Evolutionary conservation across 2,329 filamentous ascomycete species (phyloP).

Genomic region (Pseudogymnoascus sp.): DNA sequence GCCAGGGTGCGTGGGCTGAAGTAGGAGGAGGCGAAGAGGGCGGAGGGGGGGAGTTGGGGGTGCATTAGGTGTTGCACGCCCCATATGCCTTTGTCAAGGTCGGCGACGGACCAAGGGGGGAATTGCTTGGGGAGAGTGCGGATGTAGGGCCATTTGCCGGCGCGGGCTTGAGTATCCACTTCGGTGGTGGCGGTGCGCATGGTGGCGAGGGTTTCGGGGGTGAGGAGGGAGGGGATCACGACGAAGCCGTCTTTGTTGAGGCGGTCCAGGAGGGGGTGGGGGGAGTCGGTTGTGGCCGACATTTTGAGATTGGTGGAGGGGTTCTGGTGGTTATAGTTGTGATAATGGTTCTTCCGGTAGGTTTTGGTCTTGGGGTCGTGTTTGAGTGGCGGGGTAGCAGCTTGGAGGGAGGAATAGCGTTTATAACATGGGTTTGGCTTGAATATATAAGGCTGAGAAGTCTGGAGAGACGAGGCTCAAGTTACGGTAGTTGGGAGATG

Average conservation of each 20-base stretch:
- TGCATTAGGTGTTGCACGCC: slow-evolving; percentile 81
- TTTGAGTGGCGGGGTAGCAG: background rate
- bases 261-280: slow-evolving; percentile 3
- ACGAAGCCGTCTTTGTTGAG: slow-evolving; percentile 72
- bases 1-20: slow-evolving; percentile 60
- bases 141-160: slow-evolving; percentile 73
- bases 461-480: background rate
- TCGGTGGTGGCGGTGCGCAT: slow-evolving; percentile 54
- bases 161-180: slow-evolving; percentile 54
- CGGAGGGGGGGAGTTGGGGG: slow-evolving; percentile 56
- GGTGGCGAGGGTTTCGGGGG: slow-evolving; percentile 43
- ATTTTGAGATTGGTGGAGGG: background rate
- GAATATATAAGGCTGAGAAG: background rate
- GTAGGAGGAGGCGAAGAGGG: slow-evolving; percentile 61
- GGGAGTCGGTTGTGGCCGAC: background rate
- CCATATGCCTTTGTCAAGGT: slow-evolving; percentile 65
- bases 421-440: background rate
- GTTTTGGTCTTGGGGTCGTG: background rate
- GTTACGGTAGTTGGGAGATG: background rate
- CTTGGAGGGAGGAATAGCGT: background rate
- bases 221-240: slow-evolving; percentile 58
- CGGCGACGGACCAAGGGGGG: slow-evolving; percentile 67
- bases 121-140: slow-evolving; percentile 86
- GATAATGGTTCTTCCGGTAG: background rate
- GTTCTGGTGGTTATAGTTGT: background rate